Evolutionary conservation across 208 protist species (phyloP), one percentile per base, ranked within the genome.

Genomic region (Trypanosoma theileri): DNA sequence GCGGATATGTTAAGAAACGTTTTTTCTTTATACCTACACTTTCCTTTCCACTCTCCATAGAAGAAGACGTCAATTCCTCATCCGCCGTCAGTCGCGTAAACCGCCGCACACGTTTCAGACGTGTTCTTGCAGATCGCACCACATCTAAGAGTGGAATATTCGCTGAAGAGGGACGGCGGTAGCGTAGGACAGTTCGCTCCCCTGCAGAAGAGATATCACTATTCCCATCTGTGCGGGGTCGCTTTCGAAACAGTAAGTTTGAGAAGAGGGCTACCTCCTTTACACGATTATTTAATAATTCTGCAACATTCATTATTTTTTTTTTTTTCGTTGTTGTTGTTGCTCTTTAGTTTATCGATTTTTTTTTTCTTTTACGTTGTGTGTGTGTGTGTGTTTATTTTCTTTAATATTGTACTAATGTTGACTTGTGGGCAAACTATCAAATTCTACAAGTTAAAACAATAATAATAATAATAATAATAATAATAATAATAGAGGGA

Each of bases 141-240:
- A 87, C 76, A 31, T 69, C 74, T n/a, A 76, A 81, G 0, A 91
- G 56, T 0, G 85, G 88, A 6, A 86, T 63, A 57, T 93, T 93
- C 10, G 77, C 66, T 0, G 88, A 91, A 12, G 88, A 77, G 2
- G 88, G 88, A 22, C 88, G 85, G 45, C 88, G 88, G 54, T 93
- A 88, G 28, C 28, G 51, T 17, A 42, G 31, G 54, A 57, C 53
- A 26, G 16, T 51, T 4, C 21, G 14, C 21, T 48, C 12, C 24
- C 3, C 16, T 13, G 26, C 46, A 44, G 16, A 42, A 17, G 14
- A 11, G 41, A 45, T 66, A 31, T 56, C 0, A 1, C 4, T 56
- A 22, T 44, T 54, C 10, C 50, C 61, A 60, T 13, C 22, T n/a
- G n/a, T 46, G 17, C 72, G 66, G 8, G 41, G 50, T 16, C 60